phyloP scores from a whole-genome alignment of 176 grass and related monocot species.

The Tillandsia fasciculata region DNA sequence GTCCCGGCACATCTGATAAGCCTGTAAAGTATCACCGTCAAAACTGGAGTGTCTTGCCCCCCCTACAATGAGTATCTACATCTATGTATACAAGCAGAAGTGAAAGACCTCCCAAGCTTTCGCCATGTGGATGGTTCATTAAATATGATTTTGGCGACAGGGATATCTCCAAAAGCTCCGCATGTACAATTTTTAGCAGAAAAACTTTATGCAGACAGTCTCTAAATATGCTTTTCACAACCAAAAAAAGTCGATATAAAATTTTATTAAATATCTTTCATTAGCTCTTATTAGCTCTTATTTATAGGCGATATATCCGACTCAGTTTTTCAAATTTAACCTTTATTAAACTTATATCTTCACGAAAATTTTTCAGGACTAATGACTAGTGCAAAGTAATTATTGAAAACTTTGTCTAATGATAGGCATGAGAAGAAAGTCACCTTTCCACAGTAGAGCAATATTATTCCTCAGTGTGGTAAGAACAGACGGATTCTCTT shows the following conservation, averaged over 20 bases:
- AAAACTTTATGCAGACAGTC: not conserved
- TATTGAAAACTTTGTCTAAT: not conserved
- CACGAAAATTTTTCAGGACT: not conserved
- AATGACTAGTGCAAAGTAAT: constrained; percentile 5
- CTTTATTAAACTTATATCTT: too few relatives aligned
- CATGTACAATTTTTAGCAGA: not conserved
- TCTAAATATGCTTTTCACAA: not conserved
- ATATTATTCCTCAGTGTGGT: constrained; percentile 53
- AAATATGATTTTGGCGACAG: not conserved
- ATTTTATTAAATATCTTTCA: too few relatives aligned
- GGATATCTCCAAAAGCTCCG: not conserved
- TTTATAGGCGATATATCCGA: too few relatives aligned
- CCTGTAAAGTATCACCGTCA: constrained; percentile 32
- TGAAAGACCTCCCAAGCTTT: not conserved
- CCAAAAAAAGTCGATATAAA: too few relatives aligned
- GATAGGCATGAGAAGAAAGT: constrained; percentile 3
- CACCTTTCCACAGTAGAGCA: constrained; percentile 52
- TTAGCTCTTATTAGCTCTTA: too few relatives aligned
- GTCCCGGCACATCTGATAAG: constrained; percentile 47
- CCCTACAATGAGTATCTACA: not conserved
- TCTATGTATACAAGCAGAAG: constrained; percentile 2
- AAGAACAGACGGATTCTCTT: constrained; percentile 75
- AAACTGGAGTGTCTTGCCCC: not conserved
- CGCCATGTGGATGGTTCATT: not conserved
- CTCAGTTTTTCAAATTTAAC: too few relatives aligned